phyloP scores from a whole-genome alignment of 2,329 filamentous ascomycete species.

The Rugonectria rugulosa region DNA sequence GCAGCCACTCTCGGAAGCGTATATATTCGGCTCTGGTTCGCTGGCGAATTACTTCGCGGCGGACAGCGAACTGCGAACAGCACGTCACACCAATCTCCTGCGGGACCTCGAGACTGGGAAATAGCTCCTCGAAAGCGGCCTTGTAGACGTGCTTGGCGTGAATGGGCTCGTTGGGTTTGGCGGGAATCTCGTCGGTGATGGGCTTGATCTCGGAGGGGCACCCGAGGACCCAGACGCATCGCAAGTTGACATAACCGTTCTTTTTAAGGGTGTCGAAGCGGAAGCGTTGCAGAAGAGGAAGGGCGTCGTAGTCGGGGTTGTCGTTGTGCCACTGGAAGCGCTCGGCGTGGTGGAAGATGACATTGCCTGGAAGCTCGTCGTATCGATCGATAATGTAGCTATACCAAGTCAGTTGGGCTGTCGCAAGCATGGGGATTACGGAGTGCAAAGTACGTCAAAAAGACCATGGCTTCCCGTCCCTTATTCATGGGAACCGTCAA shows the following conservation, averaged over 20 bases:
- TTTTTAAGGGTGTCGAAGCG: slow-evolving; percentile 58
- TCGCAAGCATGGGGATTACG: not conserved
- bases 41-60: slow-evolving; percentile 56
- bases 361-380: slow-evolving; percentile 51
- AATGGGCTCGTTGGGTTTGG: slow-evolving; percentile 41
- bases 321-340: slow-evolving; percentile 63
- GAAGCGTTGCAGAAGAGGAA: slow-evolving; percentile 57
- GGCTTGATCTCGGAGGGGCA: slow-evolving; percentile 59
- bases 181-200: slow-evolving; percentile 45
- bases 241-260: slow-evolving; percentile 66
- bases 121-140: slow-evolving; percentile 51
- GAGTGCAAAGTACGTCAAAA: slow-evolving; percentile 49
- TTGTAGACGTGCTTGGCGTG: slow-evolving; percentile 54
- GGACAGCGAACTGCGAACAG: slow-evolving; percentile 71
- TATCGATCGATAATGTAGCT: slow-evolving; percentile 60
- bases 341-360: slow-evolving; percentile 57
- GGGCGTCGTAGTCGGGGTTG: slow-evolving; percentile 61
- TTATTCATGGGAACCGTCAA: slow-evolving; percentile 60
- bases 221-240: slow-evolving; percentile 66
- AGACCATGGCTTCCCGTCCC: slow-evolving; percentile 61
- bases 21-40: slow-evolving; percentile 62
- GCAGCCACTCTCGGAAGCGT: slow-evolving; percentile 65
- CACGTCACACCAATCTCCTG: slow-evolving; percentile 63
- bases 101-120: slow-evolving; percentile 54
- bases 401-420: slow-evolving; percentile 14